These are phyloP conservation scores for Torulaspora microellipsoides DNA, from an alignment of 805 yeast species.

Conservation along the genomic window DNA sequence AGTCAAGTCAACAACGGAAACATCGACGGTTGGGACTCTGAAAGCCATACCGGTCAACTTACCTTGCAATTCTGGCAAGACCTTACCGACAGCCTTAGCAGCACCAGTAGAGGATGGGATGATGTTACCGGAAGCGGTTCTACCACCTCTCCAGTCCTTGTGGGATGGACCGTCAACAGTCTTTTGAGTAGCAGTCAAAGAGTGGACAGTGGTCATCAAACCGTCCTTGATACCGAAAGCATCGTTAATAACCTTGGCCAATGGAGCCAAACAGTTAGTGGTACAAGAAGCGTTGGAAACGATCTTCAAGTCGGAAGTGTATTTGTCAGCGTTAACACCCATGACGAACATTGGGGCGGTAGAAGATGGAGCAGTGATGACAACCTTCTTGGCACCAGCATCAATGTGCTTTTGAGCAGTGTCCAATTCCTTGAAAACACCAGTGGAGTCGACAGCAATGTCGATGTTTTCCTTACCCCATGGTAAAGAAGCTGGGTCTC, in stretches of 20 bases:
- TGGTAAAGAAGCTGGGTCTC: constrained; percentile 64
- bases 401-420: constrained; percentile 65
- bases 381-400: constrained; percentile 71
- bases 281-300: constrained; percentile 72
- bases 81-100: constrained; percentile 73
- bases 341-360: constrained; percentile 72
- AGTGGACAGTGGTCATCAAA: constrained; percentile 71
- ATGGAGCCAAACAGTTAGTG: constrained; percentile 71
- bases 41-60: constrained; percentile 70
- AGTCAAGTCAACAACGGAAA: constrained; percentile 67
- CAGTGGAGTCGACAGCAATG: constrained; percentile 65
- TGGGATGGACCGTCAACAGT: constrained; percentile 75
- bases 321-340: constrained; percentile 62
- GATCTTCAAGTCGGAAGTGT: constrained; percentile 52
- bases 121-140: constrained; percentile 72
- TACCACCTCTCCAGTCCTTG: constrained; percentile 79
- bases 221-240: constrained; percentile 66
- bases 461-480: constrained; percentile 63
- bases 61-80: constrained; percentile 66
- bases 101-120: constrained; percentile 76
- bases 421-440: constrained; percentile 62
- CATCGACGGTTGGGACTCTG: constrained; percentile 72
- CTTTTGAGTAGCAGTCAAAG: constrained; percentile 68
- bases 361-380: constrained; percentile 67
- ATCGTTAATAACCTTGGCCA: constrained; percentile 65